These are phyloP conservation scores for Friedmanniomyces endolithicus DNA, from an alignment of 495 filamentous ascomycete species.

Conservation along the genomic window DNA sequence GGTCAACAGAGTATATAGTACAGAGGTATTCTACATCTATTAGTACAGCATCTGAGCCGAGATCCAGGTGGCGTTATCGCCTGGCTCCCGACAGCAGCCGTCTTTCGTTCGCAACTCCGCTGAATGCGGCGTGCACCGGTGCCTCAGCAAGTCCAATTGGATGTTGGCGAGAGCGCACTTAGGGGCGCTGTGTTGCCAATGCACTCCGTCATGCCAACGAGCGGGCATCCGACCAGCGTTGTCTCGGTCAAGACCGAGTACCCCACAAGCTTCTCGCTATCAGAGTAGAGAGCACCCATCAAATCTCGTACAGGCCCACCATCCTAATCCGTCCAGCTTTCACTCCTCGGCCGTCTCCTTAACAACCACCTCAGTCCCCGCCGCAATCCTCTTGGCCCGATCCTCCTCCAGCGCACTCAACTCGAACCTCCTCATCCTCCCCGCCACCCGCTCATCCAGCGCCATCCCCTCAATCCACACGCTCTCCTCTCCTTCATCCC, in stretches of 20 bases:
- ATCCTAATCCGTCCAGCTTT: not conserved
- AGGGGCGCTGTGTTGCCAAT: too few relatives aligned
- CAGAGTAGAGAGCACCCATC: not conserved
- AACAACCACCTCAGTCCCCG: slow-evolving; percentile 40
- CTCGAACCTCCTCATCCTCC: slow-evolving; percentile 70
- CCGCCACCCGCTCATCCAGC: slow-evolving; percentile 63
- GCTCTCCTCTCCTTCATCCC: slow-evolving; percentile 48
- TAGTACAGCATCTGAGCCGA: not conserved
- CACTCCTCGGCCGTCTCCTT: not conserved
- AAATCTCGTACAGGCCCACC: not conserved
- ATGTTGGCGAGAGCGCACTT: too few relatives aligned
- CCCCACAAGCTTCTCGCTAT: too few relatives aligned
- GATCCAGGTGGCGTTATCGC: too few relatives aligned
- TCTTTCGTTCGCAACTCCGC: too few relatives aligned
- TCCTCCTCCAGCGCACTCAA: slow-evolving; percentile 51
- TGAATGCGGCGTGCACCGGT: too few relatives aligned
- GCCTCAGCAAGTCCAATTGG: too few relatives aligned
- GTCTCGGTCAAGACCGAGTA: too few relatives aligned
- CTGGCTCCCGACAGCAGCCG: too few relatives aligned
- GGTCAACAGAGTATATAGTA: not conserved
- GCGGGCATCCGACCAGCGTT: too few relatives aligned
- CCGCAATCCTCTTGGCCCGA: slow-evolving; percentile 46
- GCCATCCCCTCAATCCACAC: slow-evolving; percentile 69
- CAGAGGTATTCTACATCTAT: not conserved
- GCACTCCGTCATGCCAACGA: too few relatives aligned